Conservation (phyloP, 768 basidiomycete genomes). For the Lentinula sp. region DNA sequence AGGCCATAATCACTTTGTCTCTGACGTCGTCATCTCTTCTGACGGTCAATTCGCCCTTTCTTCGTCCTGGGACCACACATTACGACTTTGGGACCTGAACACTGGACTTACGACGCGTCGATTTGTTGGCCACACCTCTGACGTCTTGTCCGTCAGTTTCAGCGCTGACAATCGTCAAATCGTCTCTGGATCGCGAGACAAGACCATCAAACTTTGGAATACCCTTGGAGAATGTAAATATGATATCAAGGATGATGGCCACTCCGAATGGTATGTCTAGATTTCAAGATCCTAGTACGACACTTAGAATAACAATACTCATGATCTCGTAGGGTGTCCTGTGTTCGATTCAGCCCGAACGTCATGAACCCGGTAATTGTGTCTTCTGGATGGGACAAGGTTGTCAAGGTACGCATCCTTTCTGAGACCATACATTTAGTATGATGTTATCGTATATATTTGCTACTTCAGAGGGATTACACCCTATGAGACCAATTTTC, state of each 20-base stretch:
- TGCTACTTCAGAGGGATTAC: constrained; percentile 81
- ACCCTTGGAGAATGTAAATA: constrained; percentile 99
- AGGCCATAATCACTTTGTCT: constrained; percentile 99
- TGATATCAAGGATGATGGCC: constrained; percentile 98
- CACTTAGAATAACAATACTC: background rate
- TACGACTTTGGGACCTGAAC: constrained; percentile 99
- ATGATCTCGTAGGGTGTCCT: constrained; percentile 74
- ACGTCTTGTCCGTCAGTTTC: constrained; percentile 99
- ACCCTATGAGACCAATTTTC: constrained; percentile 73
- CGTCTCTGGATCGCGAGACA: constrained; percentile 96
- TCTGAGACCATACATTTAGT: constrained; percentile 9
- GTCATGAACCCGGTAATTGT: constrained; percentile 97
- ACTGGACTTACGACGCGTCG: constrained; percentile 93
- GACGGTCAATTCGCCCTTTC: constrained; percentile 99
- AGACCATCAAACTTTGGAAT: constrained; percentile 99
- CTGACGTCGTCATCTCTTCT: constrained; percentile 97
- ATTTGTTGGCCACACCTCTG: constrained; percentile 96
- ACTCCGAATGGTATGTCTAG: constrained; percentile 73
- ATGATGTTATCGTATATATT: constrained; percentile 54
- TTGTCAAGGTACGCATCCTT: constrained; percentile 80
- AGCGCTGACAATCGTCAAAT: constrained; percentile 99
- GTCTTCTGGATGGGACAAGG: constrained; percentile 99
- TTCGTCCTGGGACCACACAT: constrained; percentile 99
- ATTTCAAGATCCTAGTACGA: background rate
- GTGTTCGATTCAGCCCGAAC: constrained; percentile 99